Evolutionary conservation across 2,329 filamentous ascomycete genomes (phyloP).

Genomic region (Xylariaceae sp.): DNA sequence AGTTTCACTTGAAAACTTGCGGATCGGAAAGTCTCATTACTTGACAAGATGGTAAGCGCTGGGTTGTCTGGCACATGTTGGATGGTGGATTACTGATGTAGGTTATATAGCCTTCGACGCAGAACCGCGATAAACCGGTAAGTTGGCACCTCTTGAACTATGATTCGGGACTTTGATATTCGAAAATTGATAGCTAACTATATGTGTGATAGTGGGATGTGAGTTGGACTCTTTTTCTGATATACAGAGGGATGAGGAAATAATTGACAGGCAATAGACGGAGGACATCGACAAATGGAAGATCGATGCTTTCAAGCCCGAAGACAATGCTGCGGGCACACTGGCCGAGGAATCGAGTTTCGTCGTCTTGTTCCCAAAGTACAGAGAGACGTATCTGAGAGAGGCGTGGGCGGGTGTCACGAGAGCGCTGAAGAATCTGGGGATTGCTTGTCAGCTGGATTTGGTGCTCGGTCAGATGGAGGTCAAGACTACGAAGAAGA

Average conservation of each 20-base stretch:
- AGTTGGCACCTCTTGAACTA: not conserved
- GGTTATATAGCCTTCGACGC: not conserved
- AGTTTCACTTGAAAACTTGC: too few species aligned
- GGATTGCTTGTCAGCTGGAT: conserved; percentile 89
- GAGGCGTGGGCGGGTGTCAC: conserved; percentile 87
- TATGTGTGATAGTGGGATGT: conserved; percentile 19
- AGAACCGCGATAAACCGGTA: not conserved
- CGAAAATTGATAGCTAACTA: too few species aligned
- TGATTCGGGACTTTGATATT: too few species aligned
- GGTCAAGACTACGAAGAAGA: conserved; percentile 19
- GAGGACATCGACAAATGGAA: conserved; percentile 98
- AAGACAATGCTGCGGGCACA: conserved; percentile 80
- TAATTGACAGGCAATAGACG: conserved; percentile 68
- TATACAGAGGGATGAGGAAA: not conserved
- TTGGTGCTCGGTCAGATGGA: conserved; percentile 70
- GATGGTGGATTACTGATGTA: not conserved
- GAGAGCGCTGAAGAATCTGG: conserved; percentile 77
- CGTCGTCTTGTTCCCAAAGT: conserved; percentile 80
- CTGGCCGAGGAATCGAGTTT: conserved; percentile 95
- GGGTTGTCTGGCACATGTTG: too few species aligned
- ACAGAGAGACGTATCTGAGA: conserved; percentile 88
- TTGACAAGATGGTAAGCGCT: too few species aligned
- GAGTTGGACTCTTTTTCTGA: conserved; percentile 6
- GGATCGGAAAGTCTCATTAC: too few species aligned
- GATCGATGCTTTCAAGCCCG: conserved; percentile 72